Evolutionary conservation across 2,329 filamentous ascomycete species (phyloP), one percentile per base, ranked within the genome.

Genomic region (Teratosphaeria destructans): DNA sequence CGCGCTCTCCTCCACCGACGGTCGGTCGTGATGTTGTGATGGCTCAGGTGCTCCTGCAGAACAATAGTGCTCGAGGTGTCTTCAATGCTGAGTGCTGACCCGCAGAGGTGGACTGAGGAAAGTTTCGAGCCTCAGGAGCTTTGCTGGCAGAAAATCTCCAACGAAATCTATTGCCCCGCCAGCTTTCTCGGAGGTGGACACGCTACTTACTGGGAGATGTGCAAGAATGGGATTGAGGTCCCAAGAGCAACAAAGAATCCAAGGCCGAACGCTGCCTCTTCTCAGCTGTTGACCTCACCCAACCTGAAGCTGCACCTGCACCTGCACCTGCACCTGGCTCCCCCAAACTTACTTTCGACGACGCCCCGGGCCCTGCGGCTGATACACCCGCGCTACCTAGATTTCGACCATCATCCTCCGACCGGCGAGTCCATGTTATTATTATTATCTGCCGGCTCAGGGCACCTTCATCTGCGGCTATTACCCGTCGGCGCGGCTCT

Each of bases 91-190:
- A 49, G 23, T 23, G 23, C 23, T 23, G 23, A 23, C 23, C 23
- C 23, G 23, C 23, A 23, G 23, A 23, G 23, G 19, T 19, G 19
- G 19, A 19, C 19, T 19, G 19, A 19, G 19, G 19, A 19, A 59
- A 61, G 32, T 61, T 59, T 61, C 54, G 61, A 61, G 59, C 59
- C 29, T 60, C 54, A 29, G 53, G 58, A 60, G 61, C 56, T 60
- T 60, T 23, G 32, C 34, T 52, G 59, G 55, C 61, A 63, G 59
- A 61, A 62, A 53, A 59, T 59, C 57, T 59, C 49, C n/a, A 32
- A 43, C 37, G 37, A 43, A 32, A 27, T 34, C 39, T 39, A n/a
- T 39, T 54, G 29, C 29, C 19, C 23, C 29, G n/a, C 7, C 29
- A 35, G 12, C 35, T 2, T 54, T 39, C 27, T 35, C 56, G 29